Evolutionary conservation across 2,329 filamentous ascomycete species (phyloP), one percentile per base, ranked within the genome.

Genomic region (Microdochium nivale): DNA sequence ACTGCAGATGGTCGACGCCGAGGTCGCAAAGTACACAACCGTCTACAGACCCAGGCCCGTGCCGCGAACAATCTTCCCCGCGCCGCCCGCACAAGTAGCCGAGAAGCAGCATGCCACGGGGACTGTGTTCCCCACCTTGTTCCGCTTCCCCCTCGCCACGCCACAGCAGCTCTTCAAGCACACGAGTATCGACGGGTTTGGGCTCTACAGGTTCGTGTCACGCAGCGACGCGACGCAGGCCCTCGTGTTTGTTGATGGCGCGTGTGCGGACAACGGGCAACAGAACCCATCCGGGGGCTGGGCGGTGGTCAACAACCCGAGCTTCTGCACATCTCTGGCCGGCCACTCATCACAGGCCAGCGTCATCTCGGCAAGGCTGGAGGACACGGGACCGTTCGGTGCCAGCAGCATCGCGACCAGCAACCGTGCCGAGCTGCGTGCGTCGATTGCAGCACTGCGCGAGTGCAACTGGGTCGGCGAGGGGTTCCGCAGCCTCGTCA

Each of bases 351-450:
- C 33, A 5, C 27, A 30, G 27, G 27, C 33, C 11, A 19, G n/a
- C 14, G 33, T 37, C 5, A 37, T 58, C 25, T 53, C 52, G 1
- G 65, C 64, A 48, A 65, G 63, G 16, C 66, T 76, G 2, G 73
- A 77, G 56, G 59, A 58, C 3, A 47, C 60, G 27, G 71, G 74
- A 0, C 70, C 70, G 1, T 66, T 56, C 37, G 69, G 67, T 16
- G 56, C 66, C 33, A 16, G 33, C 14, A 52, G 57, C 35, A 33
- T 50, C 14, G 69, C 71, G 51, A 77, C 71, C 13, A 77, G 69
- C 62, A 76, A 77, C 54, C 70, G 77, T 2, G 78, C 78, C 7
- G 74, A 79, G 59, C 67, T 81, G 8, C 76, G 76, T 13, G 77
- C 76, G 8, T 72, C 71, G 7, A 69, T 78, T 49, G 72, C 67